phyloP scores from a whole-genome alignment of 2,329 filamentous ascomycete species.

The Colletotrichum truncatum region DNA sequence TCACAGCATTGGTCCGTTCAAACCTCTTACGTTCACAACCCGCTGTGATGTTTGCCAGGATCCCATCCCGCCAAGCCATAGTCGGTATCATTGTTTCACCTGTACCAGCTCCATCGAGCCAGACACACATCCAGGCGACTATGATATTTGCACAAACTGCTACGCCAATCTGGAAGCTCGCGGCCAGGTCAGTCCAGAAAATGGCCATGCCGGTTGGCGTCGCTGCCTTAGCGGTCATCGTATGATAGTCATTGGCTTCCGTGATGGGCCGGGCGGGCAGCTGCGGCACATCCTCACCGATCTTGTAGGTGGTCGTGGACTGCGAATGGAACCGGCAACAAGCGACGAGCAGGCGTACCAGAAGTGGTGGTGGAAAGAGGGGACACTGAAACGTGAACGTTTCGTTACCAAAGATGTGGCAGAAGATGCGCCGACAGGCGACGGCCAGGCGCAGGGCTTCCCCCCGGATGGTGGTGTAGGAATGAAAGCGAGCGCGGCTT shows the following conservation, averaged over 20 bases:
- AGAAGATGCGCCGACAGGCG: constrained; percentile 47
- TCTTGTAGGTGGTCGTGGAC: constrained; percentile 78
- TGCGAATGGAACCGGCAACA: constrained; percentile 67
- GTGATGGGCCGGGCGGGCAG: constrained; percentile 73
- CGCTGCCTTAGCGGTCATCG: constrained; percentile 83
- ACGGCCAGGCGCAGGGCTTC: constrained; percentile 53
- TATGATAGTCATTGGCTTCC: constrained; percentile 84
- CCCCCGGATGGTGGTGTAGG: constrained; percentile 82
- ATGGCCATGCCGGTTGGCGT: constrained; percentile 84
- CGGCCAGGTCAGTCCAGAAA: constrained; percentile 75
- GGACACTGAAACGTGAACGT: constrained; percentile 50
- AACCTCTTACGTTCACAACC: constrained; percentile 76
- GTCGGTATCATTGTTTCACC: constrained; percentile 81
- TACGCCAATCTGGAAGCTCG: constrained; percentile 74
- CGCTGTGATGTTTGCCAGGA: constrained; percentile 82
- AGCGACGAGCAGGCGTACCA: constrained; percentile 44
- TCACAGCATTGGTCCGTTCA: constrained; percentile 63
- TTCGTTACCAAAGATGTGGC: constrained; percentile 63
- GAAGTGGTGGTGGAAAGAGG: constrained; percentile 62
- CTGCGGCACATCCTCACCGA: constrained; percentile 75
- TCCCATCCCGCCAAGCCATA: constrained; percentile 73
- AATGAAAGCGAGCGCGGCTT: constrained; percentile 69
- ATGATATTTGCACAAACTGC: constrained; percentile 84
- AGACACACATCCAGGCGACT: constrained; percentile 72
- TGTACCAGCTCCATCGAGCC: constrained; percentile 66